Evolutionary conservation across 371 early-diverging fungal species (phyloP).

Genomic region (Rhizopus microsporus): DNA sequence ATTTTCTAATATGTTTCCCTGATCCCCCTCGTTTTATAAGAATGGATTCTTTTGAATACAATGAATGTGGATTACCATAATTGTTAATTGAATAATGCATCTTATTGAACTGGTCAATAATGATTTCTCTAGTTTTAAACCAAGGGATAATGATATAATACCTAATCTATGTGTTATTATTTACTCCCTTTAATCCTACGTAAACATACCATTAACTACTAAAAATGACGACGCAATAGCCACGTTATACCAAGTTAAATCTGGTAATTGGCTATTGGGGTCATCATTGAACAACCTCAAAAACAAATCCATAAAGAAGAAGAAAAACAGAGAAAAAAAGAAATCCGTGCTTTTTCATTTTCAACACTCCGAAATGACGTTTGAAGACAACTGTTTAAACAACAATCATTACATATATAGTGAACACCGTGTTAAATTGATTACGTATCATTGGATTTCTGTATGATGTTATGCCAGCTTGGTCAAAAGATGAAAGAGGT

Average conservation of each 20-base stretch:
- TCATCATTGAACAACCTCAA: neutral
- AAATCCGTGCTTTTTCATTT: neutral
- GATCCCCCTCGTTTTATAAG: neutral
- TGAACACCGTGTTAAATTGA: too few species aligned
- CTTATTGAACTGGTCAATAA: slow-evolving; percentile 64
- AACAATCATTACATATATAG: too few species aligned
- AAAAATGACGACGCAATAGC: slow-evolving; percentile 50
- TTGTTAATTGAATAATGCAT: slow-evolving; percentile 63
- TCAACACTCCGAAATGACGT: slow-evolving; percentile 9
- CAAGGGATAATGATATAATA: slow-evolving; percentile 56
- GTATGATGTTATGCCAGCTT: neutral
- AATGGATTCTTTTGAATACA: neutral
- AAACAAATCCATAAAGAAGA: neutral
- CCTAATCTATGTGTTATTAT: slow-evolving; percentile 32
- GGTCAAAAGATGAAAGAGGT: neutral
- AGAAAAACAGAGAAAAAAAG: slow-evolving; percentile 1
- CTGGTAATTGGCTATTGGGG: slow-evolving; percentile 11
- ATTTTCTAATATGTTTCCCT: slow-evolving; percentile 64
- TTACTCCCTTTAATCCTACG: neutral
- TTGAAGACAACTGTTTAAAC: neutral
- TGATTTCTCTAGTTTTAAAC: slow-evolving; percentile 61
- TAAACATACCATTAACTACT: slow-evolving; percentile 39
- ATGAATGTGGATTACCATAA: slow-evolving; percentile 50
- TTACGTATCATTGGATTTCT: neutral
- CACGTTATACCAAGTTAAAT: slow-evolving; percentile 40